Percentiles rank a stretch among this genome's conserved stretches.
Conservation (phyloP, 306 rosid genomes). For the Prinsepia uniflora region DNA sequence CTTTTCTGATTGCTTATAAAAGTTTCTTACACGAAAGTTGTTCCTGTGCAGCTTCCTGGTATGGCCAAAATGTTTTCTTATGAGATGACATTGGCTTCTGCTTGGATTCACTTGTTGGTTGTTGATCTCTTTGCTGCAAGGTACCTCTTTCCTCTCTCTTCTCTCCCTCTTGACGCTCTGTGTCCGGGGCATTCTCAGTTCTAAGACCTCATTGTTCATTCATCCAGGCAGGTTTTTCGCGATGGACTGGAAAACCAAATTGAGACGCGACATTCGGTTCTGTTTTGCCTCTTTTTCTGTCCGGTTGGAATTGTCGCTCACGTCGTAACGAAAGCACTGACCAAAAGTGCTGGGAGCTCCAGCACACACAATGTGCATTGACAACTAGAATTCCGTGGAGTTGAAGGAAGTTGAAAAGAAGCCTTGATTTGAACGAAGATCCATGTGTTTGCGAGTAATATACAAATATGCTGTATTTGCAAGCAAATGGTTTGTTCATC, state of each 20-base stretch:
- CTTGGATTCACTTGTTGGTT: slow-evolving; percentile 92
- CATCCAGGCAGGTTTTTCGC: slow-evolving; percentile 66
- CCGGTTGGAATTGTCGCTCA: slow-evolving; percentile 87
- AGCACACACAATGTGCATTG: slow-evolving; percentile 35
- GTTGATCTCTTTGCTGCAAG: slow-evolving; percentile 96
- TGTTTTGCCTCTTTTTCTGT: slow-evolving; percentile 80
- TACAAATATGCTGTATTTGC: background rate
- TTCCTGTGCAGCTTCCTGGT: slow-evolving; percentile 60
- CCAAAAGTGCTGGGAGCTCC: slow-evolving; percentile 34
- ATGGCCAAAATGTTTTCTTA: slow-evolving; percentile 82
- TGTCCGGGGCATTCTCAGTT: background rate
- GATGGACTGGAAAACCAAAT: slow-evolving; percentile 70
- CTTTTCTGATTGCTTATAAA: background rate
- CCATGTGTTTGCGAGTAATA: background rate
- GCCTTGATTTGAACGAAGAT: slow-evolving; percentile 9
- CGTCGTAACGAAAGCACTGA: slow-evolving; percentile 68
- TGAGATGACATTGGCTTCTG: slow-evolving; percentile 91
- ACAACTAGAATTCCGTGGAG: background rate
- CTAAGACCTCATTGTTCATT: slow-evolving; percentile 9
- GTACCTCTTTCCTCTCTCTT: slow-evolving; percentile 33
- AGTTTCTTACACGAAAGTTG: background rate
- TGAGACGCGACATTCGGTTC: slow-evolving; percentile 84
- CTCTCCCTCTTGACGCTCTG: background rate
- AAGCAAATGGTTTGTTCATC: background rate
- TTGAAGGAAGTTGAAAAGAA: background rate